These are phyloP conservation scores for Kazachstania martiniae DNA, from an alignment of 805 yeast genomes.

Conservation along the genomic window DNA sequence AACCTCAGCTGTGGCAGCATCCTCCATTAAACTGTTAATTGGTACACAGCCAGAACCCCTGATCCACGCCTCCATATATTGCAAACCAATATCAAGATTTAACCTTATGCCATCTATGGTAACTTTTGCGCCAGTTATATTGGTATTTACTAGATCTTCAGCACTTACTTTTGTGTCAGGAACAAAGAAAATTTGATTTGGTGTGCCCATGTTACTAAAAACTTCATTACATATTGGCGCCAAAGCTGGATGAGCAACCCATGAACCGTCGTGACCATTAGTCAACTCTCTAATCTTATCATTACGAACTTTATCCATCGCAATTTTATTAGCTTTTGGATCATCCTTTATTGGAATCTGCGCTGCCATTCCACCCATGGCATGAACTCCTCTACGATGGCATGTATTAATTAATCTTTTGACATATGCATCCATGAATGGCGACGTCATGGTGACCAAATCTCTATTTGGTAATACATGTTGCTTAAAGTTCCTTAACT, in stretches of 20 bases:
- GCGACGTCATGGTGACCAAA: constrained; percentile 72
- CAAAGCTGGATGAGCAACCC: constrained; percentile 88
- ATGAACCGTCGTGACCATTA: constrained; percentile 79
- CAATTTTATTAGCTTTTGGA: constrained; percentile 47
- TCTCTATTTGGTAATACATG: constrained; percentile 68
- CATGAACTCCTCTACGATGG: constrained; percentile 73
- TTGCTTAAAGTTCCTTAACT: constrained; percentile 55
- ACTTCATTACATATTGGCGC: constrained; percentile 63
- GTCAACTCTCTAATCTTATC: constrained; percentile 69
- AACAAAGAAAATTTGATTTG: constrained; percentile 52
- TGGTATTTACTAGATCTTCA: constrained; percentile 52
- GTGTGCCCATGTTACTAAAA: constrained; percentile 72
- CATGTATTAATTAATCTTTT: constrained; percentile 61
- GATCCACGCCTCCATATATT: constrained; percentile 80
- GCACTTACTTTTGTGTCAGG: constrained; percentile 32
- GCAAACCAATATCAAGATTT: constrained; percentile 65
- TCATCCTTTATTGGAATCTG: constrained; percentile 74
- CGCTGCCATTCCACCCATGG: constrained; percentile 89
- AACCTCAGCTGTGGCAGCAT: constrained; percentile 84
- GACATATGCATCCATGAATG: constrained; percentile 73
- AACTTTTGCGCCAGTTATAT: constrained; percentile 49
- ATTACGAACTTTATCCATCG: constrained; percentile 61
- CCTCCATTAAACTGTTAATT: constrained; percentile 77
- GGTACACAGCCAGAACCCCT: constrained; percentile 81
- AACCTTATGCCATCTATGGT: constrained; percentile 63